These are phyloP conservation scores for Citrus medica DNA, from an alignment of 345 rosid genomes.

Conservation along the genomic window DNA sequence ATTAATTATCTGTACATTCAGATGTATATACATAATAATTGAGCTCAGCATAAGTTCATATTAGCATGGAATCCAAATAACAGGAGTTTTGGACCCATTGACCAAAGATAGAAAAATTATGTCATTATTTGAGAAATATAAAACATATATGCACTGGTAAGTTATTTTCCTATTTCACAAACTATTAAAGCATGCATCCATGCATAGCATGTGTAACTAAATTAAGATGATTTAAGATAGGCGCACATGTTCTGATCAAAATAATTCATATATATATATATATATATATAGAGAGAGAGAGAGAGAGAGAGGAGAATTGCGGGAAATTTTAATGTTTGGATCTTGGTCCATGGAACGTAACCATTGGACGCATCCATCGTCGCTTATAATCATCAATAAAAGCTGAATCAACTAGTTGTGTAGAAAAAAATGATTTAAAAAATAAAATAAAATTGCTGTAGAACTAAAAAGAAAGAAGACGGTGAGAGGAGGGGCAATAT, in stretches of 20 bases:
- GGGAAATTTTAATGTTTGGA: not conserved
- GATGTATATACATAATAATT: no score
- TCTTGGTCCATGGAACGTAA: no score
- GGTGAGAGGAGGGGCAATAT: not conserved
- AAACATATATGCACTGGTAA: not conserved
- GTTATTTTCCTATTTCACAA: not conserved
- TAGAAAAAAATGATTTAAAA: not conserved
- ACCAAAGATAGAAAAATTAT: no score
- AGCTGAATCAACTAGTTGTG: not conserved
- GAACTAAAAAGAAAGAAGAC: not conserved
- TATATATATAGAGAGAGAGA: no score
- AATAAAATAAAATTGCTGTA: not conserved
- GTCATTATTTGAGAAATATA: not conserved
- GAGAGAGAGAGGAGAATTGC: no score
- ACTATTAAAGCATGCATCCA: not conserved
- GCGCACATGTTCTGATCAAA: not conserved
- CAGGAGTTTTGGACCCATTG: not conserved
- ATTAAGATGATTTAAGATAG: no score
- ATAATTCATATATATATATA: no score
- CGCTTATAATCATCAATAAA: not conserved
- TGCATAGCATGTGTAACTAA: not conserved
- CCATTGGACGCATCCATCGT: not conserved
- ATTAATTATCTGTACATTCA: no score
- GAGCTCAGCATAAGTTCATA: not conserved
- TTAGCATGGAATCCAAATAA: not conserved